Conservation (phyloP, 2,329 filamentous ascomycete species). For the Pseudogymnoascus sp. region DNA sequence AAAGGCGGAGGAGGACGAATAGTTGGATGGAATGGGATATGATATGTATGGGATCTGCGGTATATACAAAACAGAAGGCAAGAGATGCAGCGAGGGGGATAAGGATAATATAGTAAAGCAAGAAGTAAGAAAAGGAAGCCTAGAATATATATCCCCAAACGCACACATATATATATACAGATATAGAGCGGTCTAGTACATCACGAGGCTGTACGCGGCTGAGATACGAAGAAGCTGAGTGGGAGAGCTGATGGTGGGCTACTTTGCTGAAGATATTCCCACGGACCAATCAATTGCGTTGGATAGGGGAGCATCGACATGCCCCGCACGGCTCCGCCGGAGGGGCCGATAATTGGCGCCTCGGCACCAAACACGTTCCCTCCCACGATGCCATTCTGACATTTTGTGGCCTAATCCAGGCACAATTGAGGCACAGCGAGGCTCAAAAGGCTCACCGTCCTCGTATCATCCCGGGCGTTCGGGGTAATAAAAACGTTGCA, state of each 20-base stretch:
- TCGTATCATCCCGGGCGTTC: neutral
- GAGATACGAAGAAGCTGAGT: conserved; percentile 2
- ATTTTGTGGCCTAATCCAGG: neutral
- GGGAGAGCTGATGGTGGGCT: neutral
- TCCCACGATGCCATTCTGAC: neutral
- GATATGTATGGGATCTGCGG: neutral
- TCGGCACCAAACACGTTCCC: conserved; percentile 1
- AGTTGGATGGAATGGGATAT: neutral
- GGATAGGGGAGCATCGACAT: neutral
- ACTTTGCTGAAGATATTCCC: conserved; percentile 1
- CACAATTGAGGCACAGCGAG: neutral
- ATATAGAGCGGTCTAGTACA: neutral
- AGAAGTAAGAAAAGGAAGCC: neutral
- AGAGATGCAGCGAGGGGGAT: neutral
- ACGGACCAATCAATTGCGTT: neutral
- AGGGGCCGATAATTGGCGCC: conserved; percentile 5
- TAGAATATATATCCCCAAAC: neutral
- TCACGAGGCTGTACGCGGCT: neutral
- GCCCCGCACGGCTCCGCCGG: neutral
- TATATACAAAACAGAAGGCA: neutral
- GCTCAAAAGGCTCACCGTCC: neutral
- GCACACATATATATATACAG: neutral
- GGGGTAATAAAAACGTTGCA: neutral
- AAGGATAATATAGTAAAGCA: neutral
- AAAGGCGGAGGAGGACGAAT: neutral